Evolutionary conservation across 805 yeast species (phyloP), one percentile per base, ranked within the genome.

Genomic region (Hanseniaspora taiwanica): DNA sequence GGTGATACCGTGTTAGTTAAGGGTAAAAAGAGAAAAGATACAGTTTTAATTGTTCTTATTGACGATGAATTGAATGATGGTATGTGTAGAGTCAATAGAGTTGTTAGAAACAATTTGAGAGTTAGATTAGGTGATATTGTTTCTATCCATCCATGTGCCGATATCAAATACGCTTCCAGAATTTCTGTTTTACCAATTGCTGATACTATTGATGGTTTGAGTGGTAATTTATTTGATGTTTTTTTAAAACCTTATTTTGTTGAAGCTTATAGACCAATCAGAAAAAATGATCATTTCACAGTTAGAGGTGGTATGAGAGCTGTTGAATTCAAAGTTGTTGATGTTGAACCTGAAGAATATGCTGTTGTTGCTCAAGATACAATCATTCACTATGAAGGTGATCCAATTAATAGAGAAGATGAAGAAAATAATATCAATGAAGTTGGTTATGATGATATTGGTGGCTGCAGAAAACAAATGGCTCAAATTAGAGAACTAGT

Each of bases 221-320:
- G 96, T 13, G 98, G 98, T 47, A 85, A 95, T 8, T 68, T 91
- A 51, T 91, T 91, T 52, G 99, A 91, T 56, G 95, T 87, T 19
- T 91, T 81, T 68, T 73, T 91, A 60, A 91, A 91, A 67, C 98
- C 98, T 32, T 91, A 91, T 68, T 91, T 91, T 59, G 96, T 91
- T 35, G 99, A 91, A 66, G 96, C 98, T 42, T 91, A 91, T 66
- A 80, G 98, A 65, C 98, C 98, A 3, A 96, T 91, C 31, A 81
- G 96, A 65, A 89, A 87, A 60, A 96, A 96, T 48, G 98, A 91
- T 59, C 82, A 83, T 53, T 91, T 91, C 64, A 77, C 89, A 37
- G 97, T 85, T 20, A 78, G 98, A 62, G 98, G 98, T 56, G 96
- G 96, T 60, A 91, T 91, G 98, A 79, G 98, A 66, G 97, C 89